Percentiles rank a stretch among this genome's conserved stretches.
phyloP scores from a whole-genome alignment of 176 grass and related monocot genomes.

The Eragrostis nindensis region DNA sequence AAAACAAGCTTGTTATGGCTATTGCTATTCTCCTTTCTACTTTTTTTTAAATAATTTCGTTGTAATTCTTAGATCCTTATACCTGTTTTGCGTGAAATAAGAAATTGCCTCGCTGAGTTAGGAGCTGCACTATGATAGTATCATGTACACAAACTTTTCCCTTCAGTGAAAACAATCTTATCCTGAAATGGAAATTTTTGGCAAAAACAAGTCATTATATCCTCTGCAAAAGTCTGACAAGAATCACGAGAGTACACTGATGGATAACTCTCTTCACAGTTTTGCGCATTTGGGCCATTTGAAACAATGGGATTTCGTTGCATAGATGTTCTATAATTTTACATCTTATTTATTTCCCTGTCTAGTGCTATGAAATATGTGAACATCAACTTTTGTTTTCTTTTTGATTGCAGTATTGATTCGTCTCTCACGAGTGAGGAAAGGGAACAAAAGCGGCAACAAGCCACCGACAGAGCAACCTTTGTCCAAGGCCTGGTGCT shows the following conservation, averaged over 20 bases:
- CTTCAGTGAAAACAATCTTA: constrained; percentile 2
- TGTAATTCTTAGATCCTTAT: background rate
- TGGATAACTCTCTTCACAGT: background rate
- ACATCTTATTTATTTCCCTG: background rate
- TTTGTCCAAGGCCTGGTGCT: constrained; percentile 81
- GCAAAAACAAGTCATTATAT: background rate
- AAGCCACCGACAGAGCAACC: constrained; percentile 69
- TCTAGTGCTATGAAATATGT: background rate
- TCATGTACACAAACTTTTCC: background rate
- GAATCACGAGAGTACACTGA: background rate
- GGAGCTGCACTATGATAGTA: background rate
- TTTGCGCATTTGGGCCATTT: constrained; percentile 11
- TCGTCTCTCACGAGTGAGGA: constrained; percentile 80
- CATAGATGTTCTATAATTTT: background rate
- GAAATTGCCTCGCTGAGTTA: background rate
- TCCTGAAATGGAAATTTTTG: background rate
- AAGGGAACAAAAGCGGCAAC: constrained; percentile 90
- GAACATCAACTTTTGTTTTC: background rate
- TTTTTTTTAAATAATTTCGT: no score
- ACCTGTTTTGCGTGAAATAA: constrained; percentile 9
- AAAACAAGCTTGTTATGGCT: background rate
- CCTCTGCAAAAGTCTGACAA: background rate
- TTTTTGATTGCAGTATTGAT: constrained; percentile 66
- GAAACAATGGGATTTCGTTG: background rate
- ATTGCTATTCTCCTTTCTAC: background rate